Percentiles rank a stretch among this genome's conserved stretches.
phyloP scores from a whole-genome alignment of 331 rosid genomes.

The Rhamnella rubrinervis region DNA sequence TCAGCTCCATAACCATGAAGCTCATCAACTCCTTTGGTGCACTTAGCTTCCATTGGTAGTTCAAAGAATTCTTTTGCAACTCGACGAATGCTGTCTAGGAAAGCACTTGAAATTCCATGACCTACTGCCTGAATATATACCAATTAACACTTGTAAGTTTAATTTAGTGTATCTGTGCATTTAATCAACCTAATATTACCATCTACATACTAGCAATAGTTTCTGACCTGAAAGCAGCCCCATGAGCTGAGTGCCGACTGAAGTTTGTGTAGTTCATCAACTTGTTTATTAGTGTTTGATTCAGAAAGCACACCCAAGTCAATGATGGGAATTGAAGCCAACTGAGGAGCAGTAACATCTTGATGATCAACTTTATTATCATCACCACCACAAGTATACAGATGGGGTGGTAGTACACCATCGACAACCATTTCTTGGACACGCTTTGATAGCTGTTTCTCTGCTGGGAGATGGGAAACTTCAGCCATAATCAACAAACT shows the following conservation, averaged over 20 bases:
- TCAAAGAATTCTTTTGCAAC: slow-evolving; percentile 8
- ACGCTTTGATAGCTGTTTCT: neutral
- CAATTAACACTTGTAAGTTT: no score
- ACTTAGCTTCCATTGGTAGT: slow-evolving; percentile 8
- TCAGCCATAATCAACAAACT: neutral
- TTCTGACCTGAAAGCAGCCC: slow-evolving; percentile 11
- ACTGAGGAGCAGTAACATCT: neutral
- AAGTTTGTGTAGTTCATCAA: neutral
- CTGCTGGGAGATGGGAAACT: neutral
- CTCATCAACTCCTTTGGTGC: neutral
- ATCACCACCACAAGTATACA: neutral
- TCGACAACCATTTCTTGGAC: slow-evolving; percentile 8
- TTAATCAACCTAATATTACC: no score
- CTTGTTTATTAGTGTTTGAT: neutral
- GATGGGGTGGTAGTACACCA: slow-evolving; percentile 7
- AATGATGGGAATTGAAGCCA: neutral
- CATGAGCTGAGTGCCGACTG: neutral
- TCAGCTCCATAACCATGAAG: slow-evolving; percentile 10
- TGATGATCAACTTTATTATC: neutral
- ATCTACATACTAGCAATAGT: no score
- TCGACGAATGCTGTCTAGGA: slow-evolving; percentile 6
- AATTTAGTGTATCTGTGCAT: no score
- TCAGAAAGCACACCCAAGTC: neutral
- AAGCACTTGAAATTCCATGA: slow-evolving; percentile 1
- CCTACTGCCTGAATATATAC: slow-evolving; percentile 5